These are phyloP conservation scores for Chionographis japonica DNA, from an alignment of 106 monocot species.

Conservation along the genomic window DNA sequence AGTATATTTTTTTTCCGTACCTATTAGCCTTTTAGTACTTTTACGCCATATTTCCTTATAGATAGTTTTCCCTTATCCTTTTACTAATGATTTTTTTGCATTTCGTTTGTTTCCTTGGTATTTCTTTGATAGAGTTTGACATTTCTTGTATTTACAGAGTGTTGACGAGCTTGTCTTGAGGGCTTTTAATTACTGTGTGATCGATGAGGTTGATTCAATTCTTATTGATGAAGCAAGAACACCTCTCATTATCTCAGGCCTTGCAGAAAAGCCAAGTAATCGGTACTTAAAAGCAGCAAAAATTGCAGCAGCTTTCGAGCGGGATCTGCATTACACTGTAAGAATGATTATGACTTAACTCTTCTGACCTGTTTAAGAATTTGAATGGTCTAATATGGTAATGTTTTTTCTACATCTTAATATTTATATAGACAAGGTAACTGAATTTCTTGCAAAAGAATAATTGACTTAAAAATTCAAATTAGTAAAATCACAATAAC, in stretches of 20 bases:
- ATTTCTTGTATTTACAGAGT: conserved; percentile 38
- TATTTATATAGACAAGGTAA: too few relatives aligned
- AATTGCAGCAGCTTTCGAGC: conserved; percentile 84
- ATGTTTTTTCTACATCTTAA: too few relatives aligned
- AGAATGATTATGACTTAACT: conserved; percentile 1
- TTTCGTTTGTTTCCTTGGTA: neutral
- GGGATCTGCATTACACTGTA: conserved; percentile 96
- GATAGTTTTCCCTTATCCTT: conserved; percentile 3
- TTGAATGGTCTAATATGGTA: too few relatives aligned
- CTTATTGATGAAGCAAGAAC: conserved; percentile 99
- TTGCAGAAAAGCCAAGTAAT: conserved; percentile 94
- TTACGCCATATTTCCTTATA: neutral
- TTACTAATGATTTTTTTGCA: neutral
- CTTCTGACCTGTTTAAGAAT: neutral
- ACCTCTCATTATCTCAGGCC: conserved; percentile 93
- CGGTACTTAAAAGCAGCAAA: conserved; percentile 96
- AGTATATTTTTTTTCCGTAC: conserved; percentile 27
- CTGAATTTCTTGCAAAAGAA: neutral
- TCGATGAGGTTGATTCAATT: conserved; percentile 99
- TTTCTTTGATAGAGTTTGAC: conserved; percentile 7
- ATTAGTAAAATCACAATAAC: neutral
- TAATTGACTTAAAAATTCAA: neutral
- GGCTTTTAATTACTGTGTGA: conserved; percentile 83
- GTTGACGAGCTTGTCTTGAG: conserved; percentile 89
- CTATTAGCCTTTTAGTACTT: conserved; percentile 7